Percentiles rank a stretch among this genome's conserved stretches.
phyloP scores from a whole-genome alignment of 148 eudicot genomes.

The Salicornia ramosissima region DNA sequence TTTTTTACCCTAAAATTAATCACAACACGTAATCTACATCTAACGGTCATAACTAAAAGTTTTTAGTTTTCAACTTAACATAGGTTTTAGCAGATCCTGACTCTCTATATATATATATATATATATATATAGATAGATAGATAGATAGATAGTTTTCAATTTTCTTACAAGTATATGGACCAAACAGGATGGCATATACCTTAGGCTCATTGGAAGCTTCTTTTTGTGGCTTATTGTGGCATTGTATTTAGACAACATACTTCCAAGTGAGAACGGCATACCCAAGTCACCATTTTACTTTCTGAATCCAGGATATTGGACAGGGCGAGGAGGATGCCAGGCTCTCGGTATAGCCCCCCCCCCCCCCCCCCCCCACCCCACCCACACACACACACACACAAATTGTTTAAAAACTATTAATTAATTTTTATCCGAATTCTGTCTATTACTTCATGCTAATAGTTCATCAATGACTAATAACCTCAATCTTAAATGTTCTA shows the following conservation, averaged over 20 bases:
- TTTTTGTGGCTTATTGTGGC: conserved; percentile 59
- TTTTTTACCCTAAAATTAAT: too few species aligned
- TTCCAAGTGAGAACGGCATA: conserved; percentile 61
- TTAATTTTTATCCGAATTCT: too few species aligned
- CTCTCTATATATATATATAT: too few species aligned
- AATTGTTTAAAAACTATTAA: not conserved
- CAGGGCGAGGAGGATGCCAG: conserved; percentile 57
- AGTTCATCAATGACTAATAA: not conserved
- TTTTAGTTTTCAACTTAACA: too few species aligned
- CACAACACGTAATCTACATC: too few species aligned
- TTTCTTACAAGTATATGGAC: not conserved
- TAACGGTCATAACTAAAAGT: too few species aligned
- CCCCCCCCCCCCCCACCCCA: not conserved
- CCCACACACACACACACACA: too few species aligned
- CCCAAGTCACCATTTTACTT: conserved; percentile 57
- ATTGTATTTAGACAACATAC: conserved; percentile 66
- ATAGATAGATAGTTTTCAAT: too few species aligned
- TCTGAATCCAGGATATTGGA: conserved; percentile 66
- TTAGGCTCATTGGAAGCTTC: conserved; percentile 46
- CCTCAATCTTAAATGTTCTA: not conserved
- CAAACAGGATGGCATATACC: conserved; percentile 49
- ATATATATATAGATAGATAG: too few species aligned
- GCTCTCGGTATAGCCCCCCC: conserved; percentile 33
- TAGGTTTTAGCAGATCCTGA: too few species aligned
- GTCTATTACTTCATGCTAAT: not conserved